These are phyloP conservation scores for Diplodia mutila DNA, from an alignment of 2,329 filamentous ascomycete genomes.

Conservation along the genomic window DNA sequence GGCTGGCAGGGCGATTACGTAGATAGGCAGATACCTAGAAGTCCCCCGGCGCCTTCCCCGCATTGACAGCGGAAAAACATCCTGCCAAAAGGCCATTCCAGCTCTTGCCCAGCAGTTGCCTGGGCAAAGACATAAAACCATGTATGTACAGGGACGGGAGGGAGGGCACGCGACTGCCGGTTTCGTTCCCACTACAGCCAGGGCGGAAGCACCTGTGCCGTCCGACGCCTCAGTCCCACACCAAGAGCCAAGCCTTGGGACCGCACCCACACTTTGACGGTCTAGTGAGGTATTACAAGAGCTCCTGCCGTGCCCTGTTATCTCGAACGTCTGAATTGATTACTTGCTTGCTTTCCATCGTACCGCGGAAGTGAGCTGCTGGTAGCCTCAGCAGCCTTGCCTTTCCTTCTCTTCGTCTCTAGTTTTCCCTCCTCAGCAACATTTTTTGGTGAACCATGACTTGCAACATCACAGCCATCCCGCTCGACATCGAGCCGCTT, in stretches of 20 bases:
- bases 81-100: not conserved
- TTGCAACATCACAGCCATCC: slow-evolving; percentile 35
- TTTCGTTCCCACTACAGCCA: not conserved
- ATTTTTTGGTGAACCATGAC: slow-evolving; percentile 30
- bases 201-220: slow-evolving; percentile 4
- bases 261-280: slow-evolving; percentile 18
- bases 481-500: slow-evolving; percentile 35
- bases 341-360: slow-evolving; percentile 10
- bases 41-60: slow-evolving; percentile 16
- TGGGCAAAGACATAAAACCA: not conserved
- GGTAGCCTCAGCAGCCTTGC: not conserved
- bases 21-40: too few relatives aligned
- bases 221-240: not conserved
- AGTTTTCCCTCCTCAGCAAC: not conserved
- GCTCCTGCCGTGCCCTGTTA: slow-evolving; percentile 8
- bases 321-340: not conserved
- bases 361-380: slow-evolving; percentile 8
- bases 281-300: slow-evolving; percentile 27
- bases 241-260: slow-evolving; percentile 17
- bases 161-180: not conserved
- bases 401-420: slow-evolving; percentile 1
- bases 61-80: not conserved
- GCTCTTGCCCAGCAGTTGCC: not conserved
- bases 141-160: not conserved
- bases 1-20: not conserved